Conservation (phyloP, 2,329 filamentous ascomycete species). For the Fonsecaea nubica region DNA sequence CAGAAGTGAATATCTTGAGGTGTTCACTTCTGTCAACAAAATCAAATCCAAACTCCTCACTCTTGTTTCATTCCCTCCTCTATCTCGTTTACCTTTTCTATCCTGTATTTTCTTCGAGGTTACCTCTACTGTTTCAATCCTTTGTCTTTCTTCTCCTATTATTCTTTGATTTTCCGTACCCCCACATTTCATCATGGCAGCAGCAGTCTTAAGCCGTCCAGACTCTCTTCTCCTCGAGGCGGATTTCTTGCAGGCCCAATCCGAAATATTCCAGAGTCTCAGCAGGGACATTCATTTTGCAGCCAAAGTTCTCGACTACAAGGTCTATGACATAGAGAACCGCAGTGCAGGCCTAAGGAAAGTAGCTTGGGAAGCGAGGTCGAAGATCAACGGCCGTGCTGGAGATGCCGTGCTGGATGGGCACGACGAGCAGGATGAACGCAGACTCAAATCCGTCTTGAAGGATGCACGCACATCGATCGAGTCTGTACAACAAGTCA, state of each 20-base stretch:
- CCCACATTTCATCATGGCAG: constrained; percentile 18
- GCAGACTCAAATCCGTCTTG: neutral
- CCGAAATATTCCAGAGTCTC: constrained; percentile 11
- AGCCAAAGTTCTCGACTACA: constrained; percentile 14
- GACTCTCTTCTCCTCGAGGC: constrained; percentile 19
- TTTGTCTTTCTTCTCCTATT: neutral
- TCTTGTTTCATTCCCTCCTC: neutral
- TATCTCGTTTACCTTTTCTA: neutral
- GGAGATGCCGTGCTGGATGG: neutral
- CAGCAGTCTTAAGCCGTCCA: neutral
- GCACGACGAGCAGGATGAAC: constrained; percentile 1
- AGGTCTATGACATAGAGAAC: constrained; percentile 20
- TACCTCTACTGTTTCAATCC: neutral
- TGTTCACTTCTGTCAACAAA: neutral
- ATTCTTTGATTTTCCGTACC: neutral
- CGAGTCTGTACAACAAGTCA: constrained; percentile 13
- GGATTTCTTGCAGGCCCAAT: constrained; percentile 21
- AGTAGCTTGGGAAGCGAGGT: constrained; percentile 13
- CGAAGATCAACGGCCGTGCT: neutral
- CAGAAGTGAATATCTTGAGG: neutral
- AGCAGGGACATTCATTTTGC: constrained; percentile 18
- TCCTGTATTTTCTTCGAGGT: neutral
- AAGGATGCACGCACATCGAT: constrained; percentile 11
- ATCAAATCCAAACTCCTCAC: neutral
- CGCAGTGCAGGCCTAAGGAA: constrained; percentile 17